Evolutionary conservation across 768 basidiomycete species (phyloP).

Genomic region (Leccinum uliginosum): DNA sequence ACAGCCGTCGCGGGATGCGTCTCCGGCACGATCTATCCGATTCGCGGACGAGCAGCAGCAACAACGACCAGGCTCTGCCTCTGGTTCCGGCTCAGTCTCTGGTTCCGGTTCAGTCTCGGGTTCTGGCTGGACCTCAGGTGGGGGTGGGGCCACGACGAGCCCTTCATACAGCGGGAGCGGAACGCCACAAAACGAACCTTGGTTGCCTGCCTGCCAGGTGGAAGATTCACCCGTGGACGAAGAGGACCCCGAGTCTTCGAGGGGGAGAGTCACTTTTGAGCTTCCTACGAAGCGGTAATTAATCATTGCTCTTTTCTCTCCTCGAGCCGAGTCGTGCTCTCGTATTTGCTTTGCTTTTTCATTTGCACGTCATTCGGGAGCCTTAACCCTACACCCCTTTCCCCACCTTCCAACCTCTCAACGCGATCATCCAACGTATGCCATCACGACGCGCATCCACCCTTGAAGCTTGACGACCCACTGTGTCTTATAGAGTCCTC

Average conservation of each 20-base stretch:
- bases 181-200: slow-evolving; percentile 19
- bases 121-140: background rate
- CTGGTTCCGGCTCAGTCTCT: background rate
- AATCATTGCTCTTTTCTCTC: background rate
- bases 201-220: slow-evolving; percentile 5
- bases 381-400: background rate
- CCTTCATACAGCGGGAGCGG: slow-evolving; percentile 16
- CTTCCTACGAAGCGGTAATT: slow-evolving; percentile 9
- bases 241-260: slow-evolving; percentile 13
- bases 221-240: slow-evolving; percentile 8
- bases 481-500: background rate
- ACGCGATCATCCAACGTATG: background rate
- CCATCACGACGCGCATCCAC: background rate
- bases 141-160: background rate
- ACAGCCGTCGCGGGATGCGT: slow-evolving; percentile 35
- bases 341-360: background rate
- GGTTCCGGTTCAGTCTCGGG: background rate
- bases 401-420: background rate
- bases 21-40: slow-evolving; percentile 45
- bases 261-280: slow-evolving; percentile 20
- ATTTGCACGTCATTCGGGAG: background rate
- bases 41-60: slow-evolving; percentile 37
- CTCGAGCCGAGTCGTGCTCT: background rate
- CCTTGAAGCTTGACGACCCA: background rate
- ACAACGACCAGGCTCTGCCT: slow-evolving; percentile 9